Base-by-base conservation (phyloP, 805 yeast genomes). In the Ogataea haglerorum region DNA sequence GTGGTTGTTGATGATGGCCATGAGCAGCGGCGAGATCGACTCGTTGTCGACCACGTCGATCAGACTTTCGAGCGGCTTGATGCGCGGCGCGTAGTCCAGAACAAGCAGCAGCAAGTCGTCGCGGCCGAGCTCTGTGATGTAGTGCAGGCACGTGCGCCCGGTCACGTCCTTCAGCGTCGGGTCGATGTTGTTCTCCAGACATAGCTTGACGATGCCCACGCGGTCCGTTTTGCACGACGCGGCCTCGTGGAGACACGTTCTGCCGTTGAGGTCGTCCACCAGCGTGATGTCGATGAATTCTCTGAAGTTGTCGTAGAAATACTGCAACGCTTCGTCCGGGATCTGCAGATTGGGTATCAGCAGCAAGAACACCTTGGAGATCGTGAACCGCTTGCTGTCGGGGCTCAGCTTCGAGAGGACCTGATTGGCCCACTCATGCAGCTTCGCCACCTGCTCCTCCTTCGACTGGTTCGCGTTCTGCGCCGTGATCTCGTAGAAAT, bases 141-240 rank as follows among this genome's bases (percentile, higher is more conserved):
- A 88, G 61, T 91, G 98, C 13, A 93, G 65, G 16, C 97, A 90
- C 1, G 83, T 80, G 48, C 91, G 73, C 3, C 95, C 95, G 49
- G 79, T 77, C 34, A 75, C 69, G 60, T 85, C 95, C 53, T 72
- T 75, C 12, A 64, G 57, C 5, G 59, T 50, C 6, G 61, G 53
- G 42, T 59, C 59, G 10, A 55, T 43, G 28, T 47, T 49, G 18
- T 52, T 36, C 8, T 48, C 36, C 9, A 64, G 45, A 27, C 60
- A 58, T 33, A 61, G 45, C 28, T 52, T 40, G 8, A 64, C 49
- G 6, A 60, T 48, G 25, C 51, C 48, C 28, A 43, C 45, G 43
- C 65, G 53, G 6, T 54, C 58, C 15, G 43, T 30, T 38, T 51
- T 50, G 34, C 60, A 58, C 12, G 53, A 46, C 7, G 75, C 64